phyloP scores from a whole-genome alignment of 164 flowering plant genomes.

The Magnolia officinalis region DNA sequence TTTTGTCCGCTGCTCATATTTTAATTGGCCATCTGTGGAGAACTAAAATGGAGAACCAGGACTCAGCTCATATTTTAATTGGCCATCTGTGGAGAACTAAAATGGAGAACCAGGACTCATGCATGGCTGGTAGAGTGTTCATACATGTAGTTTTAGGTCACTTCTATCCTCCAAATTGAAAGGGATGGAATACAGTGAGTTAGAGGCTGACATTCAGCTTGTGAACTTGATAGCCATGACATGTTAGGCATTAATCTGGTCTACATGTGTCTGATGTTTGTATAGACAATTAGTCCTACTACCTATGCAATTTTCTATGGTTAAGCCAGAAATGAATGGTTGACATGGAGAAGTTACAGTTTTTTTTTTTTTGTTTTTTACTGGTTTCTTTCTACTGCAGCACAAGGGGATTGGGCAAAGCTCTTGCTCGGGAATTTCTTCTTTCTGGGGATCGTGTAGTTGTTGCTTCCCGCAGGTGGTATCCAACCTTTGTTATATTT shows the following conservation, averaged over 20 bases:
- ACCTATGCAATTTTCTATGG: not conserved
- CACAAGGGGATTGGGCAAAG: constrained; percentile 96
- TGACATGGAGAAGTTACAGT: not conserved
- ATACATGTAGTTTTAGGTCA: not conserved
- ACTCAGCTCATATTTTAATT: not conserved
- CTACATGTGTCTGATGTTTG: not conserved
- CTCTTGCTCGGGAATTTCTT: constrained; percentile 94
- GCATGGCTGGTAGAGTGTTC: not conserved
- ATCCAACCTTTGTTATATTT: constrained; percentile 2
- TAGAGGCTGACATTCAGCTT: not conserved
- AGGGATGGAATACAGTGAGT: not conserved
- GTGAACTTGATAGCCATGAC: not conserved
- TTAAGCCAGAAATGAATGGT: no score
- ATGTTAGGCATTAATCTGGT: not conserved
- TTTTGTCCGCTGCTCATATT: not conserved
- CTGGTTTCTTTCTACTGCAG: constrained; percentile 30
- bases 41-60: not conserved
- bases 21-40: not conserved
- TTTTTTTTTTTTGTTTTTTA: no score
- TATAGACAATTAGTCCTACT: not conserved
- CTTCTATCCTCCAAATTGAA: not conserved
- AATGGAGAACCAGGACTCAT: not conserved
- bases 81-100: not conserved
- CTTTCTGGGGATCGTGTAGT: constrained; percentile 94
- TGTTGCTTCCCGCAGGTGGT: constrained; percentile 88